These are phyloP conservation scores for Trichoderma afroharzianum DNA, from an alignment of 2,329 filamentous ascomycete species.

Conservation along the genomic window DNA sequence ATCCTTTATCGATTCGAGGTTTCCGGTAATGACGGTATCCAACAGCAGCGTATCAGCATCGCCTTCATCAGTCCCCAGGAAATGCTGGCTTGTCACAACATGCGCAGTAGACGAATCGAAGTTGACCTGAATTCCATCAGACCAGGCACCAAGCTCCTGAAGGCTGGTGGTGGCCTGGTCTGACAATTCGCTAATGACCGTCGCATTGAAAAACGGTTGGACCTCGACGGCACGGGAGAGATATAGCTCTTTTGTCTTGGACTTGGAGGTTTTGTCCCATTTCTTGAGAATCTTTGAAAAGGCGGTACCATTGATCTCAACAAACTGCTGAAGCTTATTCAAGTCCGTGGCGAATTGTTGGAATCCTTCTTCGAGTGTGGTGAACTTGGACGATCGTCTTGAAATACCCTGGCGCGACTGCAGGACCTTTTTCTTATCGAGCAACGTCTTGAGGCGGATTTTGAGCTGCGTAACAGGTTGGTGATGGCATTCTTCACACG, in stretches of 20 bases:
- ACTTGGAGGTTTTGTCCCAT: slow-evolving; percentile 99
- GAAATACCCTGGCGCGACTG: slow-evolving; percentile 78
- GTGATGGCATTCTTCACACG: neutral
- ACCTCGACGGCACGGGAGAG: slow-evolving; percentile 94
- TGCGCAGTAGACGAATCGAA: slow-evolving; percentile 64
- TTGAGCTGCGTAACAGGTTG: slow-evolving; percentile 64
- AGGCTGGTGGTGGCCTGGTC: slow-evolving; percentile 96
- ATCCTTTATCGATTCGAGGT: slow-evolving; percentile 72
- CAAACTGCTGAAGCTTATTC: slow-evolving; percentile 97
- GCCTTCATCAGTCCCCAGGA: slow-evolving; percentile 75
- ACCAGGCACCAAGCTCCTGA: slow-evolving; percentile 93
- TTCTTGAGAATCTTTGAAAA: slow-evolving; percentile 99
- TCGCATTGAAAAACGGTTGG: slow-evolving; percentile 95
- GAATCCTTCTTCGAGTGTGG: slow-evolving; percentile 92
- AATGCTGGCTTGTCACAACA: slow-evolving; percentile 62
- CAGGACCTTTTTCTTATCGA: slow-evolving; percentile 92
- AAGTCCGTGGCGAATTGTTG: slow-evolving; percentile 95
- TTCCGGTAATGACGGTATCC: slow-evolving; percentile 80
- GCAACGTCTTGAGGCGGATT: slow-evolving; percentile 81
- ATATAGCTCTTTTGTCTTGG: slow-evolving; percentile 95
- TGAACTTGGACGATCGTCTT: slow-evolving; percentile 87
- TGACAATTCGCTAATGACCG: slow-evolving; percentile 93
- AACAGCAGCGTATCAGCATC: slow-evolving; percentile 86
- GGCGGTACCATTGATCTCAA: slow-evolving; percentile 95
- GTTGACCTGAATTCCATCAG: slow-evolving; percentile 89